Evolutionary conservation across 192 early-diverging fungal species (phyloP).

Genomic region (Coemansia umbellata): DNA sequence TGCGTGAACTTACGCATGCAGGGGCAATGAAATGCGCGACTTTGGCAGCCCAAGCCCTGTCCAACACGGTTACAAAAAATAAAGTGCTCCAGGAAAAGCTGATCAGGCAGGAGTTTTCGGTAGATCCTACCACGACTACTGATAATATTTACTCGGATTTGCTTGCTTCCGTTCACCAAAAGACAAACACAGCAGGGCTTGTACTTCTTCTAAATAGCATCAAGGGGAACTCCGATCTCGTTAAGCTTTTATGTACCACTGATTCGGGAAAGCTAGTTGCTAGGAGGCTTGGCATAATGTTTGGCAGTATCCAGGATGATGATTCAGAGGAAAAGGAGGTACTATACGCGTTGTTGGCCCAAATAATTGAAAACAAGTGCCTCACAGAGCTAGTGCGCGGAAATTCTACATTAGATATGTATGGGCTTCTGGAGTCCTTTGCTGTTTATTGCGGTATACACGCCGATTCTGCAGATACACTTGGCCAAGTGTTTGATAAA

Average conservation of each 20-base stretch:
- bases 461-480: slow-evolving; percentile 1
- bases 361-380: slow-evolving; percentile 10
- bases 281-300: slow-evolving; percentile 21
- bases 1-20: slow-evolving; percentile 8
- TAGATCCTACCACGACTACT: not conserved
- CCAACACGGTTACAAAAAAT: slow-evolving; percentile 30
- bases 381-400: slow-evolving; percentile 7
- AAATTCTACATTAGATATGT: not conserved
- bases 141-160: slow-evolving; percentile 17
- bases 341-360: slow-evolving; percentile 20
- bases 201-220: slow-evolving; percentile 38
- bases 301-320: slow-evolving; percentile 31
- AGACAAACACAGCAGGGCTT: slow-evolving; percentile 23
- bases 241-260: slow-evolving; percentile 7
- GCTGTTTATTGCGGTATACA: slow-evolving; percentile 27
- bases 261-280: slow-evolving; percentile 16
- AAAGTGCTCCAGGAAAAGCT: slow-evolving; percentile 6
- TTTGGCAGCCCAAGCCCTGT: slow-evolving; percentile 29
- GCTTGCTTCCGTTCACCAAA: slow-evolving; percentile 15
- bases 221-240: slow-evolving; percentile 3
- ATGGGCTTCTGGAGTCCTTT: slow-evolving; percentile 26
- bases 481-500: not conserved
- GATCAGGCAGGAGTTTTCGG: slow-evolving; percentile 15
- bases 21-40: slow-evolving; percentile 18
- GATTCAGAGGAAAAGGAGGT: slow-evolving; percentile 26